phyloP scores from a whole-genome alignment of 108 stramenopile genomes.

The Hondaea fermentalgiana region DNA sequence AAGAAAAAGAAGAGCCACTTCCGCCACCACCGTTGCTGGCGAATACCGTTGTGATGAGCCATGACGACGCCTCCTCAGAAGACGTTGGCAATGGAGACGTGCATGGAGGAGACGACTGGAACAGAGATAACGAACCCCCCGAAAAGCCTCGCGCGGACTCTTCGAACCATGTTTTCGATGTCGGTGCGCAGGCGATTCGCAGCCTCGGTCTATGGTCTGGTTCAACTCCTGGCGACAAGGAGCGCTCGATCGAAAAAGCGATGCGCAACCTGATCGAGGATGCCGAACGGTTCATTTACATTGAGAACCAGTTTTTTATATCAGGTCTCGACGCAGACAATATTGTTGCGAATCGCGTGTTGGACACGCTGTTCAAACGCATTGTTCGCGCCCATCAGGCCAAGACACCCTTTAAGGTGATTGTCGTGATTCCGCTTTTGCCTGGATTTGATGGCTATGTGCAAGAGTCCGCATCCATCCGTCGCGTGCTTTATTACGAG shows the following conservation, averaged over 20 bases:
- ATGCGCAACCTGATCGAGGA: slow-evolving; percentile 15
- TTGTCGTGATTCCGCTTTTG: neutral
- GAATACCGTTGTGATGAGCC: too few relatives aligned
- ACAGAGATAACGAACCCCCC: too few relatives aligned
- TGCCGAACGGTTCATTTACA: slow-evolving; percentile 9
- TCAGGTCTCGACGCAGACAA: slow-evolving; percentile 1
- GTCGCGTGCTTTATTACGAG: neutral
- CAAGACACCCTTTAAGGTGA: neutral
- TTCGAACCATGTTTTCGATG: neutral
- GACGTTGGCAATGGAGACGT: too few relatives aligned
- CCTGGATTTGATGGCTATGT: neutral
- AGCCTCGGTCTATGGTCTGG: neutral
- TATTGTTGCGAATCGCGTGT: neutral
- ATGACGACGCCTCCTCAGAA: too few relatives aligned
- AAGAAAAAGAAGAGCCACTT: neutral
- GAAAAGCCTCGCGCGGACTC: neutral
- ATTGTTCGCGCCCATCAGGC: neutral
- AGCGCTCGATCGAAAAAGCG: neutral
- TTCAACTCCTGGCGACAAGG: neutral
- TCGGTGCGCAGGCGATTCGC: neutral
- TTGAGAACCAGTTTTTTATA: slow-evolving; percentile 30
- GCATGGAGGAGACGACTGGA: too few relatives aligned
- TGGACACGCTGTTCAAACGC: neutral
- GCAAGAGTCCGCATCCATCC: neutral
- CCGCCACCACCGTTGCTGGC: neutral